Conservation (phyloP, 2,329 filamentous ascomycete genomes). For the Sarocladium brachiariae region DNA sequence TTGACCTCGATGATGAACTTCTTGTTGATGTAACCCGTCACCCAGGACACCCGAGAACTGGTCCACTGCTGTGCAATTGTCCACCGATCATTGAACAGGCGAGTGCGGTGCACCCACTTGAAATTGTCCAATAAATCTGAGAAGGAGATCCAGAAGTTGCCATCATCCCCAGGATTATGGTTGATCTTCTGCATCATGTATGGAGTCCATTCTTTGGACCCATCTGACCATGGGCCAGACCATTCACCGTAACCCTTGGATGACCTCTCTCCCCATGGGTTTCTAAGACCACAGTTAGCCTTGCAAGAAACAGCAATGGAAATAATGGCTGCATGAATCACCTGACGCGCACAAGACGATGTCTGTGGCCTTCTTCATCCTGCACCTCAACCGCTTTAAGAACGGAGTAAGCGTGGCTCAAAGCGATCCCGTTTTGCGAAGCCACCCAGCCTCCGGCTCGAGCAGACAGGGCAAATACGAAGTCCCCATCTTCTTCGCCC, state of each 20-base stretch:
- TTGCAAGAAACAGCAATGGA: too few relatives aligned
- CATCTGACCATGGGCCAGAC: conserved; percentile 68
- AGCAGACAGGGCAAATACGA: conserved; percentile 46
- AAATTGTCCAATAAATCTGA: conserved; percentile 38
- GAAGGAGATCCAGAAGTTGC: conserved; percentile 43
- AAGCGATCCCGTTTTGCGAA: conserved; percentile 31
- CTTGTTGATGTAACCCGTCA: conserved; percentile 36
- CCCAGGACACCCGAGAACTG: conserved; percentile 35
- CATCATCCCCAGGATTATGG: conserved; percentile 63
- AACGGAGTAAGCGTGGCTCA: conserved; percentile 45
- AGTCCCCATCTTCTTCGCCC: conserved; percentile 47
- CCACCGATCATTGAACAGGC: conserved; percentile 39
- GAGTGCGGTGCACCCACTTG: conserved; percentile 36
- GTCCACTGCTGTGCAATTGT: conserved; percentile 39
- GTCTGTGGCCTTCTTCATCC: conserved; percentile 30
- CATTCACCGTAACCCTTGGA: conserved; percentile 47
- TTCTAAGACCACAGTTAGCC: conserved; percentile 34
- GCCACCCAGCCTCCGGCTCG: conserved; percentile 10
- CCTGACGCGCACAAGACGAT: conserved; percentile 38
- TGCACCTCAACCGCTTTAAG: conserved; percentile 38
- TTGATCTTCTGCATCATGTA: conserved; percentile 62
- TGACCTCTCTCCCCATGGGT: conserved; percentile 60
- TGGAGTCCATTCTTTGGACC: conserved; percentile 66
- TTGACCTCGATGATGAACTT: conserved; percentile 37
- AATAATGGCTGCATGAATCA: conserved; percentile 19